A percentile compares a stretch with the other conserved stretches of the same genome.
These are phyloP conservation scores for Sphaerostilbella broomeana DNA, from an alignment of 2,329 filamentous ascomycete genomes.

Conservation along the genomic window DNA sequence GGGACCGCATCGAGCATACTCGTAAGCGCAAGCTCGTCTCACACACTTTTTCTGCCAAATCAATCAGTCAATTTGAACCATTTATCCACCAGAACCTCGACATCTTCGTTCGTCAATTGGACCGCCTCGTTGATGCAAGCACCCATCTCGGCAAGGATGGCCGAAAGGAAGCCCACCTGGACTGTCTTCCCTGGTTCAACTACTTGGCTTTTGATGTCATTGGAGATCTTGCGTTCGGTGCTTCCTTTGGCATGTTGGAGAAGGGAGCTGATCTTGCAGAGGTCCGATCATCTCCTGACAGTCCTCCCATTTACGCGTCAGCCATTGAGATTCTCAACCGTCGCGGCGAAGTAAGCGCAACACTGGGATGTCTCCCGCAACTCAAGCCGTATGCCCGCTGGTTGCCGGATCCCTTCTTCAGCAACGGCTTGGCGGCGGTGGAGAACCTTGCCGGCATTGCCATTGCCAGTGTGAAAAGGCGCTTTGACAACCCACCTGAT, in stretches of 20 bases:
- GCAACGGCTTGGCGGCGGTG: slow-evolving; percentile 65
- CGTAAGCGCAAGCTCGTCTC: slow-evolving; percentile 85
- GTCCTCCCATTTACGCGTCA: slow-evolving; percentile 60
- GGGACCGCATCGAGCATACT: slow-evolving; percentile 73
- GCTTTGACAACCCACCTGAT: slow-evolving; percentile 62
- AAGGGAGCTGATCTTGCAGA: slow-evolving; percentile 72
- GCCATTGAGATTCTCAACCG: slow-evolving; percentile 87
- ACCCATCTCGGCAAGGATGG: slow-evolving; percentile 47
- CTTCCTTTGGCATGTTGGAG: slow-evolving; percentile 61
- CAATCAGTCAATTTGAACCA: slow-evolving; percentile 76
- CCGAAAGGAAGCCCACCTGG: slow-evolving; percentile 56
- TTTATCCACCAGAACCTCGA: slow-evolving; percentile 79
- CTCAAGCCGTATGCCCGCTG: slow-evolving; percentile 76
- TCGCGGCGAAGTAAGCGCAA: slow-evolving; percentile 76
- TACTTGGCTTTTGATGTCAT: slow-evolving; percentile 50
- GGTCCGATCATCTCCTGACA: slow-evolving; percentile 55
- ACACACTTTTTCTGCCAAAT: slow-evolving; percentile 81
- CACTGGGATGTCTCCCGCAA: slow-evolving; percentile 65
- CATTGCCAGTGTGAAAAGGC: slow-evolving; percentile 69
- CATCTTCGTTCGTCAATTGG: slow-evolving; percentile 66
- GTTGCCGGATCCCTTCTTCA: slow-evolving; percentile 77
- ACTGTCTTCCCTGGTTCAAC: slow-evolving; percentile 68
- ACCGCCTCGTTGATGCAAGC: slow-evolving; percentile 47
- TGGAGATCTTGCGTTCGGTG: slow-evolving; percentile 44
- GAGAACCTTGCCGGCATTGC: slow-evolving; percentile 81